Evolutionary conservation across 2,329 filamentous ascomycete genomes (phyloP), one percentile per base, ranked within the genome.

Genomic region (Ophiocordyceps camponoti-floridani): DNA sequence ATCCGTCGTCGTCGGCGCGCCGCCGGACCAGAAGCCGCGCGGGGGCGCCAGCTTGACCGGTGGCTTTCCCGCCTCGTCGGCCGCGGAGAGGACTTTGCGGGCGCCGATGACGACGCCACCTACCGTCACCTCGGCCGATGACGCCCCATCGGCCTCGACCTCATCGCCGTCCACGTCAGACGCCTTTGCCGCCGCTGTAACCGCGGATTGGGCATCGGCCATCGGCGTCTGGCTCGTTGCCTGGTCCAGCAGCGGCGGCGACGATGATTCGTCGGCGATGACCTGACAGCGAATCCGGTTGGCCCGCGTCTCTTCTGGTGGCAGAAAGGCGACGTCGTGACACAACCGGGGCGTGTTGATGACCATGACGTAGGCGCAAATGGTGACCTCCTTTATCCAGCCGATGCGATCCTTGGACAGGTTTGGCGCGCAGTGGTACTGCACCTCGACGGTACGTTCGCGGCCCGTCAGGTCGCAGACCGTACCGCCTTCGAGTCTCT

Each of bases 281-380:
- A 59, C 55, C 26, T 75, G 74, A 58, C 88, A 95, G 49, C 71
- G 75, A 48, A 95, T 87, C 10, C 75, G 64, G 57, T 94, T 82
- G 6, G 85, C 79, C 47, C 76, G 75, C 45, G 82, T 82, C 49
- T 85, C 80, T 53, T 82, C 77, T 0, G 86, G 84, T 0, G 88
- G 87, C 45, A 82, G 67, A 59, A 95, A 95, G 10, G 86, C 86
- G 10, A 85, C 76, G 52, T 95, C 88, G 56, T 82, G 77, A 64
- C 88, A 95, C 12, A 95, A 75, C 1, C 86, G 79, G 0, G 87
- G 85, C 0, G 88, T 94, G 58, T 94, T 83, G 49, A 95, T 76
- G 30, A 94, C 77, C 87, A 95, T 94, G 45, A 94, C 70, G 58
- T 95, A 95, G 12, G 85, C 78, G 63, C 88, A 95, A 11, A 86